These are phyloP conservation scores for Candida ortonii DNA, from an alignment of 805 yeast species.

Conservation along the genomic window DNA sequence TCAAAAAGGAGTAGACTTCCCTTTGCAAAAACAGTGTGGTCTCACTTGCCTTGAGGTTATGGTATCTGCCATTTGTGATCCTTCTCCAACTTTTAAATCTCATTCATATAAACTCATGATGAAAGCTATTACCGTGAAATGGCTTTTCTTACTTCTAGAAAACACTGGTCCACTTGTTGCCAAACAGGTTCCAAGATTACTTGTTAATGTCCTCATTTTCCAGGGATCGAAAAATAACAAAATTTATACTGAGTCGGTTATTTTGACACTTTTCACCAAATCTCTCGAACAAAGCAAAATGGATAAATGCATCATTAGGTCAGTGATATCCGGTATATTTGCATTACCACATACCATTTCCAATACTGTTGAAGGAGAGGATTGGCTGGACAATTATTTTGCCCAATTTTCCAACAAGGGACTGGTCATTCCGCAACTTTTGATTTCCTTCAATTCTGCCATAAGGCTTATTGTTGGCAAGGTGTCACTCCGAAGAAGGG, in stretches of 20 bases:
- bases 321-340: constrained; percentile 45
- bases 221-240: constrained; percentile 46
- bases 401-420: too few relatives aligned
- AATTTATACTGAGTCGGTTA: constrained; percentile 50
- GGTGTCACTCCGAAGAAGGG: too few relatives aligned
- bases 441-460: too few relatives aligned
- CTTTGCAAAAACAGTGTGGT: constrained; percentile 30
- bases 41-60: constrained; percentile 37
- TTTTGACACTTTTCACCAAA: constrained; percentile 47
- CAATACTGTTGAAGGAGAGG: too few relatives aligned
- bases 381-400: too few relatives aligned
- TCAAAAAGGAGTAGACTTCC: constrained; percentile 28
- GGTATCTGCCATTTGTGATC: constrained; percentile 40
- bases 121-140: constrained; percentile 59
- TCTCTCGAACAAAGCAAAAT: constrained; percentile 47
- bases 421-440: too few relatives aligned
- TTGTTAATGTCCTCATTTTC: constrained; percentile 47
- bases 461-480: too few relatives aligned
- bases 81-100: constrained; percentile 17
- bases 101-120: constrained; percentile 38
- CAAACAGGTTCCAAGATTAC: constrained; percentile 39
- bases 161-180: constrained; percentile 38
- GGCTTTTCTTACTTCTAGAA: constrained; percentile 56
- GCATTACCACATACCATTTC: constrained; percentile 44
- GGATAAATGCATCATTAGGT: constrained; percentile 42